These are phyloP conservation scores for Aspergillus sergii DNA, from an alignment of 2,329 filamentous ascomycete species.

Conservation along the genomic window DNA sequence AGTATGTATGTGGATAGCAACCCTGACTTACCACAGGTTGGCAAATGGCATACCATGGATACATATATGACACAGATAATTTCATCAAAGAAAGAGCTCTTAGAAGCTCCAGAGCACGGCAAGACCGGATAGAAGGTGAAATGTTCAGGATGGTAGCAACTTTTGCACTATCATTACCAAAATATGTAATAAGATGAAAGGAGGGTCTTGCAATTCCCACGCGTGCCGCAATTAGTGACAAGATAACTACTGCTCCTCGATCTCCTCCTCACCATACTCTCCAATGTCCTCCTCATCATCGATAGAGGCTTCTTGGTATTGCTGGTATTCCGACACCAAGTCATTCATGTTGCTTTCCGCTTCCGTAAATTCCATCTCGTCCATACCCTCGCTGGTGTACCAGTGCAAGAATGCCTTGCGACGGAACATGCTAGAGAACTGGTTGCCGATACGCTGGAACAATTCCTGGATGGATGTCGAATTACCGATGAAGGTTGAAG, in stretches of 20 bases:
- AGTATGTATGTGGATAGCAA: background rate
- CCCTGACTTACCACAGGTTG: background rate
- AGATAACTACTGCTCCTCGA: background rate
- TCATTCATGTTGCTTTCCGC: slow-evolving; percentile 99
- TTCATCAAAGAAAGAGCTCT: background rate
- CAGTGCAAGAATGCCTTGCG: slow-evolving; percentile 99
- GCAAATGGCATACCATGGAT: background rate
- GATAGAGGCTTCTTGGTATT: slow-evolving; percentile 98
- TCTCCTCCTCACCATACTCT: slow-evolving; percentile 53
- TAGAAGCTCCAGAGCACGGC: background rate
- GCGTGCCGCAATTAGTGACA: background rate
- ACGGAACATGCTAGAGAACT: slow-evolving; percentile 99
- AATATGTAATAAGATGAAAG: background rate
- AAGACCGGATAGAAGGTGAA: background rate
- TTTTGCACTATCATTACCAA: background rate
- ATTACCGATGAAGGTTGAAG: slow-evolving; percentile 98
- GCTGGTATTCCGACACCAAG: slow-evolving; percentile 98
- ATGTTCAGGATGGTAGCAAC: background rate
- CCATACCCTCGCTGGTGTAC: slow-evolving; percentile 99
- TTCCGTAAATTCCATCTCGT: slow-evolving; percentile 99
- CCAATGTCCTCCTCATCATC: slow-evolving; percentile 91
- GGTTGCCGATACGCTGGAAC: slow-evolving; percentile 99
- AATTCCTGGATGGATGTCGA: slow-evolving; percentile 99
- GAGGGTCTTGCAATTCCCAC: background rate
- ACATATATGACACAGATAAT: background rate